A percentile compares a stretch with the other conserved stretches of the same genome.
phyloP scores from a whole-genome alignment of 176 grass and related monocot genomes.

The Oryza meridionalis region DNA sequence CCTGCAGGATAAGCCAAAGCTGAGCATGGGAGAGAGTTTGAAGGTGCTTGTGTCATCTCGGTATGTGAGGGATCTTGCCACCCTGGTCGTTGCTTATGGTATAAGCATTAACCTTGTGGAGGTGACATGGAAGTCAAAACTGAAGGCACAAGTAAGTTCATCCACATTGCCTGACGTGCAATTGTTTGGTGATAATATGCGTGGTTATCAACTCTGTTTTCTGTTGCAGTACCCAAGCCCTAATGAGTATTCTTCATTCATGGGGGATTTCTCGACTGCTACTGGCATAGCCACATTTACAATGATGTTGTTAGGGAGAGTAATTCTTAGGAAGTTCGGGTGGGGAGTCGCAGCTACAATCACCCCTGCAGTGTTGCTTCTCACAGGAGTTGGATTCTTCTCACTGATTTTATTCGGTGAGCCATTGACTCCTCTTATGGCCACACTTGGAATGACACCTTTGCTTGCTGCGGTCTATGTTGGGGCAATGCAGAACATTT shows the following conservation, averaged over 20 bases:
- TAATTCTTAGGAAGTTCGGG: conserved; percentile 86
- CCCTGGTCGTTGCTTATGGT: conserved; percentile 95
- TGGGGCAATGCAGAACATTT: conserved; percentile 97
- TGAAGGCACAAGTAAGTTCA: conserved; percentile 86
- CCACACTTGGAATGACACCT: conserved; percentile 82
- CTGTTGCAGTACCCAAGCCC: conserved; percentile 86
- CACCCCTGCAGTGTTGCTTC: conserved; percentile 86
- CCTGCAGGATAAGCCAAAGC: conserved; percentile 87
- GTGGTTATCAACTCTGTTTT: conserved; percentile 13
- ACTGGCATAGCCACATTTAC: conserved; percentile 96
- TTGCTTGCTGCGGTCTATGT: conserved; percentile 96
- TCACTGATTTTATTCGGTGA: conserved; percentile 91
- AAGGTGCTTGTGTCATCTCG: conserved; percentile 90
- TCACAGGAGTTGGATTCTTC: conserved; percentile 98
- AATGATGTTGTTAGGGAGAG: conserved; percentile 96
- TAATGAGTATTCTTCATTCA: conserved; percentile 98
- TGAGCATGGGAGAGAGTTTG: conserved; percentile 92
- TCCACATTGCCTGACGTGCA: background rate
- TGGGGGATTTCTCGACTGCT: conserved; percentile 98
- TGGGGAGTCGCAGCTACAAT: conserved; percentile 98
- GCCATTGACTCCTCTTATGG: conserved; percentile 73
- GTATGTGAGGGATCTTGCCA: conserved; percentile 99
- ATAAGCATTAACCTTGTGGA: conserved; percentile 99
- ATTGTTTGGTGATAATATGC: background rate
- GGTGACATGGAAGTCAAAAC: conserved; percentile 98